Base-by-base conservation (phyloP, 2,329 filamentous ascomycete genomes). In the Pyricularia sp. region DNA sequence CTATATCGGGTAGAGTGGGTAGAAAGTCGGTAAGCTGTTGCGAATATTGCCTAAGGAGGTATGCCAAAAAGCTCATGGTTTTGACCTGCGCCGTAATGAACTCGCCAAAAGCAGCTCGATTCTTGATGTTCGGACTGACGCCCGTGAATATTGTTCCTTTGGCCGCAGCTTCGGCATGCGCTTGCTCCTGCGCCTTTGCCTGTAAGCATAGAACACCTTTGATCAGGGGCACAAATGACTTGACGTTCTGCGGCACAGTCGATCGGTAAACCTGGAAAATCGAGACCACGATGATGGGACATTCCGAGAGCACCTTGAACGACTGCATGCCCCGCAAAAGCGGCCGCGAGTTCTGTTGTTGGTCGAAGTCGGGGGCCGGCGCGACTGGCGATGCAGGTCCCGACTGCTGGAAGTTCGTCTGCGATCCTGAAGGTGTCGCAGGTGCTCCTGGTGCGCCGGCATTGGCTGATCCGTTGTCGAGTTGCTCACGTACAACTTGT, bases 1-100 rank as follows among this genome's bases (percentile, higher is more conserved):
- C 91, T 49, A 97, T 93, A 40, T 89, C 88, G 0, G 94, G 94
- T 19, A 99, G 79, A 0, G 86, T 88, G 0, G 87, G 88, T 31
- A 99, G 78, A 70, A 99, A 97, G 70, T 99, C 94, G 12, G 86
- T 85, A 10, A 99, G 79, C 69, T 96, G 90, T 66, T 89, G 88
- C 2, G 92, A 87, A 75, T 97, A 96, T 62, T 96, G 89, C 59
- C 94, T 82, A 13, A 99, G 82, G 0, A 99, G 79, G 72, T 97
- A 99, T 1, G 96, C 96, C 69, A 99, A 75, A 71, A 99, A 99
- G 71, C 93, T 97, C 93, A 99, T 97, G 0, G 93, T 97, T 80
- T 99, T 97, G 19, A 99, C 94, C 75, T 99, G 96, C 1, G 93
- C 92, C 0, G 92, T 97, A 68, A 99, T 96, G 69, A 97, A 96